These are phyloP conservation scores for Purpureocillium takamizusanense DNA, from an alignment of 2,329 filamentous ascomycete genomes.

Conservation along the genomic window DNA sequence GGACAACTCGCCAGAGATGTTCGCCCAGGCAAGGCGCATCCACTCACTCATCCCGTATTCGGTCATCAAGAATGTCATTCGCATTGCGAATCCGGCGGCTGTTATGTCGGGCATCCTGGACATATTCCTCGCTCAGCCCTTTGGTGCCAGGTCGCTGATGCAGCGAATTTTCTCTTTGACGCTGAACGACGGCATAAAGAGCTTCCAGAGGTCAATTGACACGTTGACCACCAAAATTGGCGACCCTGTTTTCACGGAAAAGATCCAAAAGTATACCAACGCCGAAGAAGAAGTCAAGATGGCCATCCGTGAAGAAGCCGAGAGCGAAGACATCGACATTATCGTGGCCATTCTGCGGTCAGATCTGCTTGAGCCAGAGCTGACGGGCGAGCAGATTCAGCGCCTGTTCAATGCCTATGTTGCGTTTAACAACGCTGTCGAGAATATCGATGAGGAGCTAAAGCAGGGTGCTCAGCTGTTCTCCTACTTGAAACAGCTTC, in stretches of 20 bases:
- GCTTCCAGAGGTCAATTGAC: conserved; percentile 81
- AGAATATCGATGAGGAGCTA: conserved; percentile 82
- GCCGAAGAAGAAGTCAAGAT: conserved; percentile 67
- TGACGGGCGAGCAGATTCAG: conserved; percentile 68
- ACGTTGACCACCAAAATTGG: conserved; percentile 66
- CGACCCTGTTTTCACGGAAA: conserved; percentile 70
- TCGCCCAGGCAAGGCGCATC: conserved; percentile 87
- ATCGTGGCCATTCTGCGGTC: conserved; percentile 79
- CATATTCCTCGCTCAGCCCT: conserved; percentile 90
- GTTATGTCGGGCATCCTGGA: conserved; percentile 96
- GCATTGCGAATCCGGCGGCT: conserved; percentile 89
- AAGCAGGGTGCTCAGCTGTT: conserved; percentile 86
- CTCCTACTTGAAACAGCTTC: conserved; percentile 85
- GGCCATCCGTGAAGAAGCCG: conserved; percentile 64
- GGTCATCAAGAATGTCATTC: conserved; percentile 91
- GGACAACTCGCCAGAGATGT: conserved; percentile 94
- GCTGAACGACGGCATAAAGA: conserved; percentile 79
- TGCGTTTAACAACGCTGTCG: conserved; percentile 89
- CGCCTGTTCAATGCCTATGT: conserved; percentile 91
- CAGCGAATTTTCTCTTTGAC: conserved; percentile 93
- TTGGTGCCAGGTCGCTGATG: conserved; percentile 80
- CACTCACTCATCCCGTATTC: conserved; percentile 92
- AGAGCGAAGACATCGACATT: conserved; percentile 67
- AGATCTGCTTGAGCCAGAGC: conserved; percentile 62
- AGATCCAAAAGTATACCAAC: conserved; percentile 72